phyloP scores from a whole-genome alignment of 1,284 basidiomycete genomes.

The Rhodotorula sp. region DNA sequence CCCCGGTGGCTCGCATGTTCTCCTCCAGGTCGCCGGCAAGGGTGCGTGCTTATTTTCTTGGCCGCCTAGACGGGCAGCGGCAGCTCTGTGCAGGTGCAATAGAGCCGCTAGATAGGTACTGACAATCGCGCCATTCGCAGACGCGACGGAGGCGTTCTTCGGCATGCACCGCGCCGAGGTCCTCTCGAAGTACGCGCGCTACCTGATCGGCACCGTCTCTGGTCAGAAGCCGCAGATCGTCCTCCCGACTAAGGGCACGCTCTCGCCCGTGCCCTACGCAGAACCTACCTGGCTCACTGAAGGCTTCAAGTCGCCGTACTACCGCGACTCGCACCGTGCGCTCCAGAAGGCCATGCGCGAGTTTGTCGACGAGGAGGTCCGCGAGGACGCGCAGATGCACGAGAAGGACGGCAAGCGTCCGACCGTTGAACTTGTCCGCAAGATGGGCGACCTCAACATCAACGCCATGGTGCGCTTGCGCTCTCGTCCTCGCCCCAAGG shows the following conservation, averaged over 20 bases:
- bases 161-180: constrained; percentile 78
- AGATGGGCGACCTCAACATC: constrained; percentile 61
- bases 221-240: constrained; percentile 65
- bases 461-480: constrained; percentile 67
- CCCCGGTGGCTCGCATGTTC: constrained; percentile 75
- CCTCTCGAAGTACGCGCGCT: constrained; percentile 58
- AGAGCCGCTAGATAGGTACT: not conserved
- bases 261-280: constrained; percentile 70
- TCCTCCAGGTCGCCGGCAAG: constrained; percentile 50
- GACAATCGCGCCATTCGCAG: constrained; percentile 48
- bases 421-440: constrained; percentile 49
- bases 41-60: not conserved
- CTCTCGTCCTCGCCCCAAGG: no score
- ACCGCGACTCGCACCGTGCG: constrained; percentile 59
- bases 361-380: constrained; percentile 46
- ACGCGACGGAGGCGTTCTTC: constrained; percentile 83
- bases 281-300: constrained; percentile 80
- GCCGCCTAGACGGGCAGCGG: no score
- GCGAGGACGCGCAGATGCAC: constrained; percentile 47
- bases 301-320: constrained; percentile 81
- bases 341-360: constrained; percentile 51
- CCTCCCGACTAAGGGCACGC: constrained; percentile 58
- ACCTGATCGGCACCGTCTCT: constrained; percentile 55
- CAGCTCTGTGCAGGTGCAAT: no score
- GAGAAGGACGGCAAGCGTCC: constrained; percentile 47